Percentiles rank a stretch among this genome's conserved stretches.
phyloP scores from a whole-genome alignment of 2,329 filamentous ascomycete species.

The Clonostachys rhizophaga region DNA sequence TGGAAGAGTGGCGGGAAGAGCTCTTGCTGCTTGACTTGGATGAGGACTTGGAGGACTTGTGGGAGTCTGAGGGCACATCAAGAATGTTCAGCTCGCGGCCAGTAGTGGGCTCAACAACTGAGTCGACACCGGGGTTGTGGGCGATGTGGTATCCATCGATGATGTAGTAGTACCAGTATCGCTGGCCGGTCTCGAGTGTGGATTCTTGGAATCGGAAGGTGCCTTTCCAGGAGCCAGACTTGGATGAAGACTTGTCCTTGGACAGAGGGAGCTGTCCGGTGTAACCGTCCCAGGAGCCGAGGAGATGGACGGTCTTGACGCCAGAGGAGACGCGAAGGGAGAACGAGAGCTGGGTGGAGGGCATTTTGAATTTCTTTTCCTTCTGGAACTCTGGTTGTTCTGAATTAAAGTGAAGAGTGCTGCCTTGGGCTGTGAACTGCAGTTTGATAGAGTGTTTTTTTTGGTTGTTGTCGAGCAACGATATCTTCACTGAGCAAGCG shows the following conservation, averaged over 20 bases:
- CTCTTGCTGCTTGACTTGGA: slow-evolving; percentile 38
- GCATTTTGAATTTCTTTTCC: slow-evolving; percentile 55
- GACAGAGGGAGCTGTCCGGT: slow-evolving; percentile 88
- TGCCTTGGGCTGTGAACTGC: slow-evolving; percentile 10
- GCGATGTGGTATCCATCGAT: slow-evolving; percentile 98
- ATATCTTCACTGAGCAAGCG: slow-evolving; percentile 45
- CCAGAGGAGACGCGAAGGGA: slow-evolving; percentile 91
- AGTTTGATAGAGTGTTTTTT: slow-evolving; percentile 5
- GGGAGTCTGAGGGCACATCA: slow-evolving; percentile 65
- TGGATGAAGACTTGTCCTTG: slow-evolving; percentile 77
- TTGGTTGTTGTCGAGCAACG: slow-evolving; percentile 21
- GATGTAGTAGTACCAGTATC: slow-evolving; percentile 99
- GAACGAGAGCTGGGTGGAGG: slow-evolving; percentile 91
- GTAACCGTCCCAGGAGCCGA: slow-evolving; percentile 99
- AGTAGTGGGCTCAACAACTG: slow-evolving; percentile 91
- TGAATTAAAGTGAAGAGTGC: neutral
- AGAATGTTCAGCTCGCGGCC: slow-evolving; percentile 97
- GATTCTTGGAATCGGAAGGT: slow-evolving; percentile 92
- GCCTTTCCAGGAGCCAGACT: slow-evolving; percentile 90
- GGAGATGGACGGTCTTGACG: slow-evolving; percentile 95
- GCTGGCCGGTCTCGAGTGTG: slow-evolving; percentile 80
- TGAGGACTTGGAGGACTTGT: slow-evolving; percentile 32
- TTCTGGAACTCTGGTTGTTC: slow-evolving; percentile 2
- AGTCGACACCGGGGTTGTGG: slow-evolving; percentile 87
- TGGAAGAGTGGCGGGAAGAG: slow-evolving; percentile 16